Base-by-base conservation (phyloP, 352 stramenopile species). In the Pythium vanterpoolii region DNA sequence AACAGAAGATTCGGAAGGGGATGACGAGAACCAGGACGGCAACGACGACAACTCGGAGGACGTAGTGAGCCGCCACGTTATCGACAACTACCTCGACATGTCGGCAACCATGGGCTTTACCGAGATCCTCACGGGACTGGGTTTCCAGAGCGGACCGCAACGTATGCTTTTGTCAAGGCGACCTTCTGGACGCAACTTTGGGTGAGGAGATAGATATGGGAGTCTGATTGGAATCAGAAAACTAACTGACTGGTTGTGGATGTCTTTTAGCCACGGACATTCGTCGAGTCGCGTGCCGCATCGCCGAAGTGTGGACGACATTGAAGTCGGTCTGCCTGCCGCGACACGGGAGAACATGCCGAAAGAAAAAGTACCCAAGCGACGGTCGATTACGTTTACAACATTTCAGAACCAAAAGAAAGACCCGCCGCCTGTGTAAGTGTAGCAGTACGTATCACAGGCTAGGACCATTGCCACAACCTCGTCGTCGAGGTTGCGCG, bases 71-170 rank as follows among this genome's bases (percentile, higher is more conserved):
- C 81, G 79, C 30, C 79, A 90, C 30, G 84, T 74, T 19, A 93
- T 93, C 46, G 84, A 92, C 61, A 93, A 93, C 68, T 93, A 90
- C 54, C 65, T 93, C 38, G 79, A 93, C 46, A 91, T 93, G 79
- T 91, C 82, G 2, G 73, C 84, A 16, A 89, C 76, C 31, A 77
- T 87, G 56, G 77, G 79, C 48, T 69, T 93, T 8, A 87, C 74
- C 1, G 79, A 91, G 49, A 80, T 91, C 42, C 42, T 89, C 14
- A 77, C 72, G 16, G 74, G 74, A 1, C 62, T 93, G 11, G 79
- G 81, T 23, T 87, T 89, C 39, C 69, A 79, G 42, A 71, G 72
- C 4, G 68, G 75, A 6, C 71, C 77, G 21, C 76, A 86, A 21
- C 73, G 68, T 10, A 70, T 76, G 23, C 60, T 87, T 23, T 73